Evolutionary conservation across 139 green algal species (phyloP).

Genomic region (Haematococcus sp.): DNA sequence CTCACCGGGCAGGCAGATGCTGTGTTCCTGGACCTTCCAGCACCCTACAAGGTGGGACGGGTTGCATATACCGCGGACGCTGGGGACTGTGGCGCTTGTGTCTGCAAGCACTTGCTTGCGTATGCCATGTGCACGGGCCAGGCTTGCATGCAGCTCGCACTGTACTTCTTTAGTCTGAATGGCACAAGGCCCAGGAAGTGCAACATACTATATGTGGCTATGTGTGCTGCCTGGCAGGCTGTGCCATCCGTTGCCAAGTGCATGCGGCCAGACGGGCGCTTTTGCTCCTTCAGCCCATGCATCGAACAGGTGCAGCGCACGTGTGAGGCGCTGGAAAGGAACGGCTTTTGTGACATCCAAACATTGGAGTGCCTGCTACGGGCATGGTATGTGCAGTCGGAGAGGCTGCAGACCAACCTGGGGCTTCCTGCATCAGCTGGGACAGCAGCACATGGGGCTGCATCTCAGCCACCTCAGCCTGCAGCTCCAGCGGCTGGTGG

Average conservation of each 20-base stretch:
- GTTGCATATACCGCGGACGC: no score
- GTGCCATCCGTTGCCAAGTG: constrained; percentile 62
- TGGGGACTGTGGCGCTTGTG: no score
- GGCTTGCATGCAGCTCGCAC: no score
- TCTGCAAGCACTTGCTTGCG: no score
- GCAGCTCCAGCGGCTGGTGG: not conserved
- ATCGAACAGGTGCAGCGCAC: constrained; percentile 97
- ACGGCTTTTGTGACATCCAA: constrained; percentile 60
- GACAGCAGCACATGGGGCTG: not conserved
- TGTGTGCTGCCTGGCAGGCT: constrained; percentile 38
- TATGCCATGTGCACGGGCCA: no score
- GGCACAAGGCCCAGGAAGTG: no score
- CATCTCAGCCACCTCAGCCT: no score
- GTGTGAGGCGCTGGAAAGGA: constrained; percentile 51
- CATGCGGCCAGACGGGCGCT: constrained; percentile 66
- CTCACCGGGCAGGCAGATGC: constrained; percentile 61
- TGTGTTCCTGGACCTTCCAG: constrained; percentile 95
- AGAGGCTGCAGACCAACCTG: not conserved
- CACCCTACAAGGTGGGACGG: constrained; percentile 72
- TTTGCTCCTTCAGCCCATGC: constrained; percentile 97
- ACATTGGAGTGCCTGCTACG: constrained; percentile 86
- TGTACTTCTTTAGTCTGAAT: no score
- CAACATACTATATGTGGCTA: no score
- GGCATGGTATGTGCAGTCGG: constrained; percentile 5
- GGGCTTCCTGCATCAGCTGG: not conserved